Conservation (phyloP, 805 yeast genomes). For the Lipomyces chichibuensis region DNA sequence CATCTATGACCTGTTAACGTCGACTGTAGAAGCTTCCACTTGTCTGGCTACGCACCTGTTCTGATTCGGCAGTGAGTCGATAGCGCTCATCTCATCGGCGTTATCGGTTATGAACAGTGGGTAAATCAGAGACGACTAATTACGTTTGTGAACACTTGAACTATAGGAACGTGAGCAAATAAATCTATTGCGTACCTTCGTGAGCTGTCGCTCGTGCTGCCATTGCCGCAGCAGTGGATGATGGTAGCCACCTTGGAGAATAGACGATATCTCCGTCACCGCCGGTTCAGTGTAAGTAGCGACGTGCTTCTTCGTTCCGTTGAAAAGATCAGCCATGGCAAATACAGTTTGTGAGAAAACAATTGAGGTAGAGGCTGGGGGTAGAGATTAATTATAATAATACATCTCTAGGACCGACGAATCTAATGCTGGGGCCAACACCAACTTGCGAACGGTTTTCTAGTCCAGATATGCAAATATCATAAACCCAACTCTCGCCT, state of each 20-base stretch:
- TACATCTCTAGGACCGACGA: neutral
- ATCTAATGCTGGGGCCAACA: no score
- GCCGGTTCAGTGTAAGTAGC: slow-evolving; percentile 69
- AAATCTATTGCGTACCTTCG: slow-evolving; percentile 62
- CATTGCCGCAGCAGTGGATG: slow-evolving; percentile 87
- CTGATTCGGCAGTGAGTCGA: slow-evolving; percentile 84
- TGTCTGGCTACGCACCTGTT: slow-evolving; percentile 43
- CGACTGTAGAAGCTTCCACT: neutral
- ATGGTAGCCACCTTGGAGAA: slow-evolving; percentile 92
- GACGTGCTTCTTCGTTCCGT: slow-evolving; percentile 56
- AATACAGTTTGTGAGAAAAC: neutral
- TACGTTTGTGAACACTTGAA: neutral
- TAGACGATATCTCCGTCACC: slow-evolving; percentile 67
- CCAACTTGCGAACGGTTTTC: no score
- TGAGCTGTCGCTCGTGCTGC: slow-evolving; percentile 84
- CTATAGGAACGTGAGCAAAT: neutral
- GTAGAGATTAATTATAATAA: neutral
- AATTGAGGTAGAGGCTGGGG: neutral
- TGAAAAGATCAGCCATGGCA: slow-evolving; percentile 2
- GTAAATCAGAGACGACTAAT: slow-evolving; percentile 61
- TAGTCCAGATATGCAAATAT: no score
- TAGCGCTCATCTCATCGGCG: slow-evolving; percentile 74
- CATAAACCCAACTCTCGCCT: no score
- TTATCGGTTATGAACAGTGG: slow-evolving; percentile 85
- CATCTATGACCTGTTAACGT: slow-evolving; percentile 49